Base-by-base conservation (phyloP, 2,329 filamentous ascomycete species). In the Myriosclerotinia duriaeana region DNA sequence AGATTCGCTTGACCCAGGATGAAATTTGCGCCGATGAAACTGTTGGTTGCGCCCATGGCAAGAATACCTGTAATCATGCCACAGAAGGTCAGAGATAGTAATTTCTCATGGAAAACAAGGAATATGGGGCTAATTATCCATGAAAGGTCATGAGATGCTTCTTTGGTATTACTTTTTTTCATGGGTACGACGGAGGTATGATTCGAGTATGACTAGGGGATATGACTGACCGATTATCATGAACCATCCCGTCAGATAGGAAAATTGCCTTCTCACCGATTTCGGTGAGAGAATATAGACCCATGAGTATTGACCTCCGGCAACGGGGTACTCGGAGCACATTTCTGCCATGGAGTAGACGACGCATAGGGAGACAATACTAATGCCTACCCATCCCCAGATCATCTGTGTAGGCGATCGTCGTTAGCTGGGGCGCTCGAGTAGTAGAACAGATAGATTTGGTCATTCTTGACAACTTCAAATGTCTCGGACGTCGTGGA, bases 301-400 rank as follows among this genome's bases (percentile, higher is more conserved):
- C 84, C 85, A 85, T 0, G 79, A 82, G 71, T 86, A 86, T 71
- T 86, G 83, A 8, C 85, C 82, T 42, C 84, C 82, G 11, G 83
- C 84, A 30, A 85, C 79, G 0, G 84, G 84, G 69, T 83, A 86
- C 69, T 81, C 82, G 38, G 80, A 81, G 67, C 83, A 85, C 78
- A 83, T 86, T 71, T 87, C 84, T 26, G 84, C 84, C 80, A 87
- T 84, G 1, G 82, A 82, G 67, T 85, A 83, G 14, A 83, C 84
- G 7, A 87, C 84, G 9, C 81, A 78, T 15, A 87, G 74, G 1
- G 82, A 81, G 26, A 82, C 77, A 12, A 81, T 59, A 68, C 82
- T 83, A 34, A 86, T 81, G 5, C 79, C 83, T 30, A 86, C 74
- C 80, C 83, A 87, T 53, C 81, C 81, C 77, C 82, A 87, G 8